phyloP scores from a whole-genome alignment of 2,329 filamentous ascomycete genomes.

The Alternaria ethzedia region DNA sequence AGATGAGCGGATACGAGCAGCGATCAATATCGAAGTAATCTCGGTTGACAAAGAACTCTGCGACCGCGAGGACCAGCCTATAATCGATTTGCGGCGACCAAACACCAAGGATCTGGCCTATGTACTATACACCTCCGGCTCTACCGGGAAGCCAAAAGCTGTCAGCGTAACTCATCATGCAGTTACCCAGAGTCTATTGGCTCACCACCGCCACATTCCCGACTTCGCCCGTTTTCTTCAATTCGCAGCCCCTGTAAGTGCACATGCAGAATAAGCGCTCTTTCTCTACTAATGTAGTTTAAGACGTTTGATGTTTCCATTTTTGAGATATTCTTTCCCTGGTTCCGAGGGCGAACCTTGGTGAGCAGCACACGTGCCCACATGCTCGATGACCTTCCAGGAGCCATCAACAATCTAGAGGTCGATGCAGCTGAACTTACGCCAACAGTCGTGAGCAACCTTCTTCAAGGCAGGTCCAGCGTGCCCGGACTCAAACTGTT shows the following conservation, averaged over 20 bases:
- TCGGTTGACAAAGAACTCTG: constrained; percentile 50
- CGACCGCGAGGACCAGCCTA: constrained; percentile 24
- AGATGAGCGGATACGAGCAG: constrained; percentile 45
- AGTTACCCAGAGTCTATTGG: constrained; percentile 80
- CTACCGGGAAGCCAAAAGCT: constrained; percentile 87
- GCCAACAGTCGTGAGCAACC: constrained; percentile 81
- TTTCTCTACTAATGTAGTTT: neutral
- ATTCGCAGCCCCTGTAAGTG: constrained; percentile 73
- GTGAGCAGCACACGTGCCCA: constrained; percentile 71
- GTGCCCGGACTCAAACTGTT: constrained; percentile 74
- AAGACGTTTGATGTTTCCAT: constrained; percentile 89
- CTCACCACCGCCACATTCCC: constrained; percentile 80
- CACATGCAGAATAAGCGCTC: neutral
- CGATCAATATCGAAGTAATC: constrained; percentile 49
- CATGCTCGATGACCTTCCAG: constrained; percentile 78
- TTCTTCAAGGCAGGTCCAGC: constrained; percentile 70
- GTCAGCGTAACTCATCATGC: constrained; percentile 82
- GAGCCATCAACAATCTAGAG: constrained; percentile 66
- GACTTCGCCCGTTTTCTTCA: constrained; percentile 81
- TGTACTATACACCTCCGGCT: constrained; percentile 92
- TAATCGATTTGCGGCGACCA: constrained; percentile 17
- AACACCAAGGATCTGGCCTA: constrained; percentile 67
- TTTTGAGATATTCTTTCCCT: constrained; percentile 92
- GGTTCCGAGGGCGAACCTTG: constrained; percentile 75
- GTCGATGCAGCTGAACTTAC: constrained; percentile 89